Conservation (phyloP, 1,139 yeast species). For the Magnusiomyces suaveolens region DNA sequence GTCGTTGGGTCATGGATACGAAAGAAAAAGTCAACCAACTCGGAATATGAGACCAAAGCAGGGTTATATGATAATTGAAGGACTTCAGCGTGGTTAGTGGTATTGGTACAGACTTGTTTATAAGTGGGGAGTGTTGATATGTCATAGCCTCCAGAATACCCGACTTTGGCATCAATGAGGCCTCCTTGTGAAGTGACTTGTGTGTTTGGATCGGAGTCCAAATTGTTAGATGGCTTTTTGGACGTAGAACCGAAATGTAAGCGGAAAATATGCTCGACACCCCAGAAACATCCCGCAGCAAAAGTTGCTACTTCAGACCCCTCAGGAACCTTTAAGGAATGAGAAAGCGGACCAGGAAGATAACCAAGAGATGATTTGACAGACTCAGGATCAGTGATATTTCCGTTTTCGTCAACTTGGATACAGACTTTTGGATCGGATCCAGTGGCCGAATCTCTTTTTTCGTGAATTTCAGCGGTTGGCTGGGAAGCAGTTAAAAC, state of each 20-base stretch:
- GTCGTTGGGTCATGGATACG: constrained; percentile 77
- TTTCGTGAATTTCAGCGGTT: background rate
- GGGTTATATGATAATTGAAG: constrained; percentile 81
- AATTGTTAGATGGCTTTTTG: too few species aligned
- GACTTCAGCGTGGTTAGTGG: constrained; percentile 58
- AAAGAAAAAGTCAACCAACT: constrained; percentile 74
- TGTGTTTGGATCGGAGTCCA: background rate
- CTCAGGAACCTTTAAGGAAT: constrained; percentile 26
- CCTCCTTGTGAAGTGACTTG: constrained; percentile 40
- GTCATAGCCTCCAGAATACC: constrained; percentile 73
- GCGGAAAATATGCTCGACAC: constrained; percentile 67
- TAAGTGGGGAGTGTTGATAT: constrained; percentile 49
- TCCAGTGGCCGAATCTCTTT: background rate
- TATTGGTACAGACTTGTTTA: constrained; percentile 63
- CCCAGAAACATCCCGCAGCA: constrained; percentile 71
- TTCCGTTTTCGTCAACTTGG: background rate
- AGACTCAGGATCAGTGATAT: background rate
- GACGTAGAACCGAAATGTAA: too few species aligned
- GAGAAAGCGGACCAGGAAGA: constrained; percentile 19
- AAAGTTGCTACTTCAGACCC: constrained; percentile 33
- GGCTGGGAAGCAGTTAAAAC: background rate
- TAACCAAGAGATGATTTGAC: background rate
- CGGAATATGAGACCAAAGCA: constrained; percentile 43
- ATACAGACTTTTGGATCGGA: background rate
- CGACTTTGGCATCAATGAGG: constrained; percentile 68